Percentiles rank a stretch among this genome's conserved stretches.
Conservation (phyloP, 495 filamentous ascomycete genomes). For the Pseudoneurospora amorphoporcata region DNA sequence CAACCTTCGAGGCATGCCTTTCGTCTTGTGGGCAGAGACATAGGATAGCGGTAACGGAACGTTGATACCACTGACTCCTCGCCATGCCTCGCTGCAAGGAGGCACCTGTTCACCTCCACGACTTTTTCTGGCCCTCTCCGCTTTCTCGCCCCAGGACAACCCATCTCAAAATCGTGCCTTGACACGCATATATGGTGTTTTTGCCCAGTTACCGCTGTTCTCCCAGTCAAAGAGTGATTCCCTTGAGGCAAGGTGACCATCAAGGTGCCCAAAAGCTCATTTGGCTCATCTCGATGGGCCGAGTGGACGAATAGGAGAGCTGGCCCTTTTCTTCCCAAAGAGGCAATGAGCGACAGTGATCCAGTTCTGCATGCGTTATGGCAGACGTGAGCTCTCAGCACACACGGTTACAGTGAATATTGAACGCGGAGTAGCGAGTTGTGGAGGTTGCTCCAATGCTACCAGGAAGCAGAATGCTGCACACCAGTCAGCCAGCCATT, state of each 20-base stretch:
- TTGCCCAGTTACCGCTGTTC: not conserved
- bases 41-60: not conserved
- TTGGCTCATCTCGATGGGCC: not conserved
- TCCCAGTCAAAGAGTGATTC: not conserved
- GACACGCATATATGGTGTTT: not conserved
- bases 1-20: not conserved
- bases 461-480: not conserved
- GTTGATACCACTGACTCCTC: not conserved
- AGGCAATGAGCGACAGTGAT: conserved; percentile 10
- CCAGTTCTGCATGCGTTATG: conserved; percentile 8
- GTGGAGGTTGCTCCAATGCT: conserved; percentile 1
- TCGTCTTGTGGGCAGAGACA: not conserved
- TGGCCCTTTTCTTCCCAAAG: conserved; percentile 1
- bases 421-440: conserved; percentile 2
- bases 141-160: not conserved
- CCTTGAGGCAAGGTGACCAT: not conserved
- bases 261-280: not conserved
- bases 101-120: not conserved
- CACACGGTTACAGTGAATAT: not conserved
- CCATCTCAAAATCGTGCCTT: not conserved
- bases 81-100: not conserved
- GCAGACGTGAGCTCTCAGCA: not conserved
- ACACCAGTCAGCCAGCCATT: not conserved
- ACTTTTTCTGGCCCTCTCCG: not conserved
- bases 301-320: not conserved